phyloP scores from a whole-genome alignment of 2,329 filamentous ascomycete genomes.

The Colletotrichum sp. region DNA sequence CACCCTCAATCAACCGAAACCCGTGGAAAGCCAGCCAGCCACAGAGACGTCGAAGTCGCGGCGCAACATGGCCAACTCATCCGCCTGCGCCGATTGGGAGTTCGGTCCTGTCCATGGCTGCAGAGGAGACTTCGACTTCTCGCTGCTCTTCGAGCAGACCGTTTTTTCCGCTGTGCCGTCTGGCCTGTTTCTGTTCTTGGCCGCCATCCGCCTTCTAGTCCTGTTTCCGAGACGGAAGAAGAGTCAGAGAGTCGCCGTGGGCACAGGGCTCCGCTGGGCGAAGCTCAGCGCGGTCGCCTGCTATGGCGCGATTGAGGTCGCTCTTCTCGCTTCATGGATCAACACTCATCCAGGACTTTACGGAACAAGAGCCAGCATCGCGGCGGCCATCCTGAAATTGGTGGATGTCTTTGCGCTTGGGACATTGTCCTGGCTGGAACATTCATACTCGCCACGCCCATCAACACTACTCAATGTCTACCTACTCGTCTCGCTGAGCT shows the following conservation, averaged over 20 bases:
- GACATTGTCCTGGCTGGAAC: slow-evolving; percentile 37
- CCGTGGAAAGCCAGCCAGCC: not conserved
- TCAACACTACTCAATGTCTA: not conserved
- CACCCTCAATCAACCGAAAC: not conserved
- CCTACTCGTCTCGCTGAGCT: not conserved
- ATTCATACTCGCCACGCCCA: slow-evolving; percentile 31
- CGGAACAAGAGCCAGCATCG: not conserved
- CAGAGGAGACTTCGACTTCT: slow-evolving; percentile 55
- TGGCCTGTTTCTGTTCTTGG: not conserved
- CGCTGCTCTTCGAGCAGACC: slow-evolving; percentile 51
- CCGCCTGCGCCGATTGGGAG: not conserved
- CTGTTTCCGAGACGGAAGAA: not conserved
- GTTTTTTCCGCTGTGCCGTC: slow-evolving; percentile 40
- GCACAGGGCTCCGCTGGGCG: not conserved
- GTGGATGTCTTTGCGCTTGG: slow-evolving; percentile 31
- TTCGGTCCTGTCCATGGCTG: slow-evolving; percentile 40
- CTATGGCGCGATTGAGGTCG: not conserved
- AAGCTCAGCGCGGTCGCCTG: not conserved
- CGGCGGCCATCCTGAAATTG: slow-evolving; percentile 21
- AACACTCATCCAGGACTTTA: not conserved
- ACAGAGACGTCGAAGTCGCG: not conserved
- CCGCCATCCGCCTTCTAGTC: not conserved
- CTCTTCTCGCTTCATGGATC: not conserved
- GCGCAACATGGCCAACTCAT: not conserved
- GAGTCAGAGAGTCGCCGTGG: not conserved